These are phyloP conservation scores for Paecilomyces formosus DNA, from an alignment of 2,329 filamentous ascomycete genomes.

Conservation along the genomic window DNA sequence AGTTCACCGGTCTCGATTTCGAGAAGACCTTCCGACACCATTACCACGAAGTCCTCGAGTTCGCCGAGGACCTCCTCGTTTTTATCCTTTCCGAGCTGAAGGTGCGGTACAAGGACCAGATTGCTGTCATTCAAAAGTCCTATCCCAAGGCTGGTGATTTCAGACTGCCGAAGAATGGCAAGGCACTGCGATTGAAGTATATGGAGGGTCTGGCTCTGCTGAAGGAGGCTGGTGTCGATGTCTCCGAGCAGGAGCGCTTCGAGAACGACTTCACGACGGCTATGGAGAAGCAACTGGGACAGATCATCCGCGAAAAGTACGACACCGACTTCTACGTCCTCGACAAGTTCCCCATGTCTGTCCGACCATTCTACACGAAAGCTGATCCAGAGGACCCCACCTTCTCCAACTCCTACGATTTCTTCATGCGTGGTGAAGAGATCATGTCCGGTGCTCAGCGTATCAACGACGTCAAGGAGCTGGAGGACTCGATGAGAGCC, in stretches of 20 bases:
- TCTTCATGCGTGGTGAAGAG: slow-evolving; percentile 65
- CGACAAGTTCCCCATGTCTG: slow-evolving; percentile 87
- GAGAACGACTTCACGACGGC: slow-evolving; percentile 42
- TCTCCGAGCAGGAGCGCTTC: slow-evolving; percentile 41
- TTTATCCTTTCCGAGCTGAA: slow-evolving; percentile 42
- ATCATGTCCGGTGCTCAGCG: slow-evolving; percentile 62
- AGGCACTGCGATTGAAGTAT: slow-evolving; percentile 43
- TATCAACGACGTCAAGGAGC: slow-evolving; percentile 54
- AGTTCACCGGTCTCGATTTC: slow-evolving; percentile 47
- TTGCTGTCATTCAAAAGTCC: slow-evolving; percentile 40
- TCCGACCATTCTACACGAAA: slow-evolving; percentile 89
- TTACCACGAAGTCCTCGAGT: slow-evolving; percentile 45
- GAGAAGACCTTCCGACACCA: slow-evolving; percentile 44
- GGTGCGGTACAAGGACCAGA: slow-evolving; percentile 37
- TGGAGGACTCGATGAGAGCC: slow-evolving; percentile 51
- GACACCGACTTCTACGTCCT: slow-evolving; percentile 94
- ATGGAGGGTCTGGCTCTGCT: slow-evolving; percentile 42
- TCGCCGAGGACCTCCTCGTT: slow-evolving; percentile 43
- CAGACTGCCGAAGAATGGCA: slow-evolving; percentile 41
- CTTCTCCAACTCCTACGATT: slow-evolving; percentile 62
- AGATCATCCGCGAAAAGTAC: slow-evolving; percentile 79
- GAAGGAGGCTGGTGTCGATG: slow-evolving; percentile 44
- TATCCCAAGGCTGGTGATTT: slow-evolving; percentile 46
- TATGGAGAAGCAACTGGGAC: slow-evolving; percentile 65
- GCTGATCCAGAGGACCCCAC: slow-evolving; percentile 60